Evolutionary conservation across 106 monocot genomes (phyloP), one percentile per base, ranked within the genome.

Genomic region (Acorus gramineus): DNA sequence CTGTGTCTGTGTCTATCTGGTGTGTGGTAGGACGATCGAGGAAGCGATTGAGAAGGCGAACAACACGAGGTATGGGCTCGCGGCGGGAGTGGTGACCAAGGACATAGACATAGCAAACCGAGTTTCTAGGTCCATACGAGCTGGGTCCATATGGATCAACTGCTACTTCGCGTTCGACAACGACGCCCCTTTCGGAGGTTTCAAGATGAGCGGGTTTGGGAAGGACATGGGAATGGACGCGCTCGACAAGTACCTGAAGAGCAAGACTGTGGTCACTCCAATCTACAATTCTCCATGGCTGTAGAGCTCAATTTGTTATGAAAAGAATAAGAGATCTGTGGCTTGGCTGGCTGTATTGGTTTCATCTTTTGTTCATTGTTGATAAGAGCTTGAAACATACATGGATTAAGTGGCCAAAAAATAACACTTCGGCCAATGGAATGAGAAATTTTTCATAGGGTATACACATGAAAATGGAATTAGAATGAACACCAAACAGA

Each of bases 41-140:
- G 85, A 89, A 67, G 89, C 71, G 47, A 84, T 87, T 4, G 78
- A 84, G 79, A 84, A 75, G 57, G 88, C 81, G 14, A 84, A 89
- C 66, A 73, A 61, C 28, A 89, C 78, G 2, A 76, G 64, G 50
- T 89, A 79, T 48, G 88, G 88, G 3, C 53, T 89, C 12, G 89
- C 81, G 7, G 89, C 89, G 0, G 89, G 89, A 46, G 63, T 89
- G 2, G 71, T 89, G 73, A 89, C 89, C 45, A 82, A 89, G 69
- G 74, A 89, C 64, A 7, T 89, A 42, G 75, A 89, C 74, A 75
- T 51, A 12, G 75, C 75, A 3, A 89, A 89, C 73, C 70, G 74
- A 43, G 71, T 85, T 3, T 70, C 85, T 7, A 74, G 85, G 57
- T 85, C 80, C 3, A 61, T 85, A 9, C 70, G 77, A 2, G 80